Base-by-base conservation (phyloP, 177 flowering plant species). In the Vitis hybrid region DNA sequence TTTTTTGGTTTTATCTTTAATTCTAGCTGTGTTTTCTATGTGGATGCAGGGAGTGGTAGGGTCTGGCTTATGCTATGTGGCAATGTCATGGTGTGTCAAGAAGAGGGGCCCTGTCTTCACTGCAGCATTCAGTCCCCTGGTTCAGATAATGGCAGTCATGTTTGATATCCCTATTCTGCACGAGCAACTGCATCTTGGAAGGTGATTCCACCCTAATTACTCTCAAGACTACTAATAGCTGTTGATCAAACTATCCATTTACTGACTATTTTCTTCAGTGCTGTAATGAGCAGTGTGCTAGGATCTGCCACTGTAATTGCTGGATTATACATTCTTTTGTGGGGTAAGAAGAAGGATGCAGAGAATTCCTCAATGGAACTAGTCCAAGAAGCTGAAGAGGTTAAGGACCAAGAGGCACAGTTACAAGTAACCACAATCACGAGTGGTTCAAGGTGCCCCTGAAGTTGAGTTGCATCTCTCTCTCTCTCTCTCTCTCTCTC, bases 21-120 rank as follows among this genome's bases (percentile, higher is more conserved):
- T 34, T 34, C 45, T 34, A 34, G 45, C 7, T 34, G 45, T 34
- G 45, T 45, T 11, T 6, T 17, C 5, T 45, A 4, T 30, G 45
- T 18, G 64, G 21, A 15, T 79, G 72, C 84, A 93, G 98, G 98
- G 98, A 3, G 75, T 86, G 23, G 74, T 89, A 12, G 94, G 90
- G 69, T 90, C 97, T 60, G 96, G 94, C 2, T 51, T 90, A 55
- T 78, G 93, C 78, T 89, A 66, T 65, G 88, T 87, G 48, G 91
- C 83, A 6, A 84, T 90, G 91, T 75, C 92, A 12, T 93, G 96
- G 96, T 91, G 97, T 70, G 92, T 93, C 26, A 84, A 87, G 77
- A 74, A 83, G 70, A 83, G 81, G 66, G 98, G 96, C 17, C 97
- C 98, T 1, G 83, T 93, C 58, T 91, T 91, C 75, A 91, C 97